Evolutionary conservation across 2,329 filamentous ascomycete species (phyloP).

Genomic region (Colletotrichum sp.): DNA sequence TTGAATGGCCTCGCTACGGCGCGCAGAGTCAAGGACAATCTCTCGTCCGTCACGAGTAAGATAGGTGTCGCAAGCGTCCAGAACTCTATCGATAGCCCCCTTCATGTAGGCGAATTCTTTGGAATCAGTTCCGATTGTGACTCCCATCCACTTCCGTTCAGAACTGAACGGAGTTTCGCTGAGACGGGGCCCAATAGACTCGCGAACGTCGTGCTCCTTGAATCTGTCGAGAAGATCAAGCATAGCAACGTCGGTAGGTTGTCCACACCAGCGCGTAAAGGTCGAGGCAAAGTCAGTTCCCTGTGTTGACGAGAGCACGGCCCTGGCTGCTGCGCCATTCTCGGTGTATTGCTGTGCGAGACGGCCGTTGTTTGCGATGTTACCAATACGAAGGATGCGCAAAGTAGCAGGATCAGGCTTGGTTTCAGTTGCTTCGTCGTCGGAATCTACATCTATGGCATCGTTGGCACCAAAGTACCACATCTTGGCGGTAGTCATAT

Average conservation of each 20-base stretch:
- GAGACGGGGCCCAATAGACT: slow-evolving; percentile 80
- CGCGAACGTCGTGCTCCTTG: slow-evolving; percentile 88
- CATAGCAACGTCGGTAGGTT: slow-evolving; percentile 97
- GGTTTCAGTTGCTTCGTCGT: slow-evolving; percentile 57
- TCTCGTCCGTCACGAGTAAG: slow-evolving; percentile 85
- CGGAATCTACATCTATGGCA: slow-evolving; percentile 56
- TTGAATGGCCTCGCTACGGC: slow-evolving; percentile 74
- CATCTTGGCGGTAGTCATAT: slow-evolving; percentile 97
- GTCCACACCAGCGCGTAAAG: slow-evolving; percentile 92
- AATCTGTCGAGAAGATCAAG: slow-evolving; percentile 91
- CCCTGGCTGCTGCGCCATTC: slow-evolving; percentile 72
- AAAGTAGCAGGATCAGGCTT: slow-evolving; percentile 75
- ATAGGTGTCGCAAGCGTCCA: slow-evolving; percentile 89
- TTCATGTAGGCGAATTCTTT: slow-evolving; percentile 93
- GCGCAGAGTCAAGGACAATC: slow-evolving; percentile 78
- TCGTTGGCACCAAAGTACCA: slow-evolving; percentile 83
- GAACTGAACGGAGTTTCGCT: slow-evolving; percentile 96
- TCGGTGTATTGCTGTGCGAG: slow-evolving; percentile 75
- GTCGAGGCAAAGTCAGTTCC: slow-evolving; percentile 63
- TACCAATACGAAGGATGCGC: slow-evolving; percentile 87
- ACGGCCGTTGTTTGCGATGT: slow-evolving; percentile 94
- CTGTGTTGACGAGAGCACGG: slow-evolving; percentile 85
- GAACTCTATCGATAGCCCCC: slow-evolving; percentile 85
- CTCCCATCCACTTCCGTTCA: slow-evolving; percentile 99
- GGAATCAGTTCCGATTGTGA: slow-evolving; percentile 72